Conservation (phyloP, 2,329 filamentous ascomycete species). For the Colletotrichum coccodes region DNA sequence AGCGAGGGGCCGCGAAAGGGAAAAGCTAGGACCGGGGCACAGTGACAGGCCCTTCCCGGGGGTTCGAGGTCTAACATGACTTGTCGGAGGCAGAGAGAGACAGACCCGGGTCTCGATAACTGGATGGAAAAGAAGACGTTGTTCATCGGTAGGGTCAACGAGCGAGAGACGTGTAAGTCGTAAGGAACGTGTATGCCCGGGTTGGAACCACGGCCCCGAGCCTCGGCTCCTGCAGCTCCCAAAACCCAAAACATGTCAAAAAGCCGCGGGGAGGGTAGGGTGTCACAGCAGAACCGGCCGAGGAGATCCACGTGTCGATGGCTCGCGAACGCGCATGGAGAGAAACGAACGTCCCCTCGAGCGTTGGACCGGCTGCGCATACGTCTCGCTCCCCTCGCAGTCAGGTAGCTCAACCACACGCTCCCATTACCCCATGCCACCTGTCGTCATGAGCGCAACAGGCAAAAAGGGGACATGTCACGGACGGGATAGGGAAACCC, state of each 20-base stretch:
- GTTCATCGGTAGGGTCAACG: too few relatives aligned
- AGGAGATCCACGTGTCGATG: background rate
- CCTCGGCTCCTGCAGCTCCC: background rate
- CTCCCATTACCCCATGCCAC: background rate
- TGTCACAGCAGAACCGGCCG: background rate
- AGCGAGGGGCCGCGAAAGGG: too few relatives aligned
- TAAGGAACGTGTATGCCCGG: background rate
- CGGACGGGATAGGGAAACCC: background rate
- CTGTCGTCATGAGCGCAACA: too few relatives aligned
- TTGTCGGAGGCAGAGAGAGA: background rate
- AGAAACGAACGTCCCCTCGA: too few relatives aligned
- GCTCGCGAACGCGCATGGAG: background rate
- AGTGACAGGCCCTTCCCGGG: background rate
- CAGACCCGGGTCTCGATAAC: background rate
- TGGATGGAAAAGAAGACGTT: background rate
- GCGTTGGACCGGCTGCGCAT: too few relatives aligned
- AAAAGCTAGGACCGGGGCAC: conserved; percentile 19
- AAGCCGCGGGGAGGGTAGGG: too few relatives aligned
- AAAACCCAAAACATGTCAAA: background rate
- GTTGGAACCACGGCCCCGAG: background rate
- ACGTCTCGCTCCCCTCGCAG: too few relatives aligned
- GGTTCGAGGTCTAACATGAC: background rate
- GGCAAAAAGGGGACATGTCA: background rate
- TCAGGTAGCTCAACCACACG: too few relatives aligned
- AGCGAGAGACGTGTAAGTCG: background rate